phyloP scores from a whole-genome alignment of 225 moss, liverwort and hornwort genomes.

The Rhytidiadelphus loreus region DNA sequence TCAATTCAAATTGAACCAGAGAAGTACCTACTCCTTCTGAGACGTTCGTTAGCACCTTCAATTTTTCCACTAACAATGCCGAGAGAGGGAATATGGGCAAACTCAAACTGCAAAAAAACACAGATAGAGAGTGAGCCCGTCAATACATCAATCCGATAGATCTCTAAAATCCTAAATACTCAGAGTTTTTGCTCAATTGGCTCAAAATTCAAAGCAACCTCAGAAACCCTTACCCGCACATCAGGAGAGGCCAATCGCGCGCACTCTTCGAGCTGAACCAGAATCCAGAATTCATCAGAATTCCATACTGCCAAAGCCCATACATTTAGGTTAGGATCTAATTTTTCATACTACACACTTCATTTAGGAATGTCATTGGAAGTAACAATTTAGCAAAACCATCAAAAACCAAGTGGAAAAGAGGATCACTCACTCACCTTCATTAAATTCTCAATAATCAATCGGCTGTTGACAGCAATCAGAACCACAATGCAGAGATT shows the following conservation, averaged over 20 bases:
- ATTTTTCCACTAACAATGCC: constrained; percentile 66
- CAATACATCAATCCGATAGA: not conserved
- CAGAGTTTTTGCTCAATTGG: not conserved
- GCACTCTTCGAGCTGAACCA: constrained; percentile 88
- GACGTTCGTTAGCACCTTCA: constrained; percentile 27
- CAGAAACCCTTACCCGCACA: constrained; percentile 64
- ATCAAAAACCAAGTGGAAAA: not conserved
- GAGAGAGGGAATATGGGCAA: constrained; percentile 65
- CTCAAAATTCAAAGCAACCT: not conserved
- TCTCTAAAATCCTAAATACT: not conserved
- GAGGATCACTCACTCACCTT: constrained; percentile 41
- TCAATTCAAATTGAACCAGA: not conserved
- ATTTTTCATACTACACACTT: not conserved
- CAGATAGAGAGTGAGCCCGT: not conserved
- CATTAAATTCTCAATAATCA: constrained; percentile 42
- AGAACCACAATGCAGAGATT: not conserved
- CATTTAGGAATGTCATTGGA: not conserved
- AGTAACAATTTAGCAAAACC: not conserved
- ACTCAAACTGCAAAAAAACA: constrained; percentile 48
- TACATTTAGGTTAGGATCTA: not conserved
- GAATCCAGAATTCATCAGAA: constrained; percentile 73
- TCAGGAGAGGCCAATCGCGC: constrained; percentile 91
- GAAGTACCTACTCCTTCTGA: constrained; percentile 48
- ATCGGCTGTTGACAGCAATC: constrained; percentile 69
- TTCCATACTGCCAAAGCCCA: constrained; percentile 64